phyloP scores from a whole-genome alignment of 2,329 filamentous ascomycete genomes.

The Botryotinia calthae region DNA sequence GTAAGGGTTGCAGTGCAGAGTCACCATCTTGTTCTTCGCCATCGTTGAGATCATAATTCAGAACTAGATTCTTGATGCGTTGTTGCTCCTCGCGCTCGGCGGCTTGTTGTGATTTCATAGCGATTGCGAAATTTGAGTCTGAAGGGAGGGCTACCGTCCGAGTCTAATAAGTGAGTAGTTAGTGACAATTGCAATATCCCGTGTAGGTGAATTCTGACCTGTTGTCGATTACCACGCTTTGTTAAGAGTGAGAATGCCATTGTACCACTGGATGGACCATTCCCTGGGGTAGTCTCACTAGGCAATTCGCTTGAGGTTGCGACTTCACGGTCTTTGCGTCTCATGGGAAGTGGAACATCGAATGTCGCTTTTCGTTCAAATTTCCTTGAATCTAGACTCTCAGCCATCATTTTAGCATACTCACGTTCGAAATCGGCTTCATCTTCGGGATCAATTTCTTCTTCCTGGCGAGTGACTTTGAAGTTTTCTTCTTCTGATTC shows the following conservation, averaged over 20 bases:
- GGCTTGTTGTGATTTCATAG: constrained; percentile 93
- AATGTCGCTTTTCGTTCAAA: constrained; percentile 94
- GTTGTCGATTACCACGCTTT: constrained; percentile 92
- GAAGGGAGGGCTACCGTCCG: constrained; percentile 85
- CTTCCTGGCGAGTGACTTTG: constrained; percentile 85
- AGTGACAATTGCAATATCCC: constrained; percentile 16
- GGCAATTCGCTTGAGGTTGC: constrained; percentile 41
- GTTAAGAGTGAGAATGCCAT: constrained; percentile 97
- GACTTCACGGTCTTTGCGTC: constrained; percentile 63
- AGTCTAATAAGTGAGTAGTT: constrained; percentile 54
- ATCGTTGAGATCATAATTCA: constrained; percentile 93
- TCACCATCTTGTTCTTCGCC: constrained; percentile 78
- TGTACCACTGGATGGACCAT: constrained; percentile 50
- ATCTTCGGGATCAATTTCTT: constrained; percentile 85
- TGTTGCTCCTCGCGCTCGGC: constrained; percentile 95
- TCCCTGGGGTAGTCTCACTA: constrained; percentile 42
- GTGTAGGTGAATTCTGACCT: constrained; percentile 53
- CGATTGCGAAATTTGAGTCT: constrained; percentile 91
- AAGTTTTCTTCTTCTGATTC: constrained; percentile 82
- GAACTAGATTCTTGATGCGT: constrained; percentile 94
- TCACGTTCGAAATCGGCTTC: constrained; percentile 98
- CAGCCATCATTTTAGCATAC: constrained; percentile 97
- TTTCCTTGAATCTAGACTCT: constrained; percentile 92
- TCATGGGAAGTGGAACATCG: constrained; percentile 95
- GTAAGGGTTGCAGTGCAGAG: constrained; percentile 44